Conservation (phyloP, 768 basidiomycete species). For the Auricularia cornea region DNA sequence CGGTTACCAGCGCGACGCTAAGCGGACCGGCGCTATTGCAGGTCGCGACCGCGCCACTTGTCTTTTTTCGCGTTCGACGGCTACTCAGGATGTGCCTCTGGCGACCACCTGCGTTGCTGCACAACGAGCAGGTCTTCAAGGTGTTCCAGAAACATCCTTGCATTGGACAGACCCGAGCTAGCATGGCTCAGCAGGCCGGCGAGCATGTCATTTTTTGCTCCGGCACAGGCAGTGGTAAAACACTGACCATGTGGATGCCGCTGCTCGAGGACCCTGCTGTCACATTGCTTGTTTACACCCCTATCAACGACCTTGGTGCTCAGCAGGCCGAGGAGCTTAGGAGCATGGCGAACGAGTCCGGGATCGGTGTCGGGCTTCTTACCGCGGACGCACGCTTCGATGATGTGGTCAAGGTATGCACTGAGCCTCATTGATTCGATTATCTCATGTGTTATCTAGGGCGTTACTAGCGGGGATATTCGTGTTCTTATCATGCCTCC, state of each 20-base stretch:
- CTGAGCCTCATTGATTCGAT: background rate
- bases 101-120: no score
- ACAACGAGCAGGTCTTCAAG: no score
- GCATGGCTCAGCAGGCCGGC: background rate
- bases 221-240: background rate
- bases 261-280: background rate
- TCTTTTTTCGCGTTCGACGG: no score
- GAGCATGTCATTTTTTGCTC: background rate
- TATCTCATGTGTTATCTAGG: constrained; percentile 10
- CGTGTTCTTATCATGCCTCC: constrained; percentile 22
- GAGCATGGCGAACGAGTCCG: background rate
- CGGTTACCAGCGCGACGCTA: no score
- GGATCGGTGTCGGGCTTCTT: constrained; percentile 15
- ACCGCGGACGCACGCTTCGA: constrained; percentile 9
- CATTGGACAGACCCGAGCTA: no score
- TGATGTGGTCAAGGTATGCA: constrained; percentile 13
- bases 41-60: no score
- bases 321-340: constrained; percentile 17
- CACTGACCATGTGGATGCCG: background rate
- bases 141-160: no score
- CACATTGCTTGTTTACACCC: constrained; percentile 22
- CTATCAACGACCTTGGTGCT: constrained; percentile 24
- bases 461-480: constrained; percentile 18
- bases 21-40: no score
- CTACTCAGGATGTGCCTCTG: no score